These are phyloP conservation scores for Panaeolus papilionaceus DNA, from an alignment of 768 basidiomycete genomes.

Conservation along the genomic window DNA sequence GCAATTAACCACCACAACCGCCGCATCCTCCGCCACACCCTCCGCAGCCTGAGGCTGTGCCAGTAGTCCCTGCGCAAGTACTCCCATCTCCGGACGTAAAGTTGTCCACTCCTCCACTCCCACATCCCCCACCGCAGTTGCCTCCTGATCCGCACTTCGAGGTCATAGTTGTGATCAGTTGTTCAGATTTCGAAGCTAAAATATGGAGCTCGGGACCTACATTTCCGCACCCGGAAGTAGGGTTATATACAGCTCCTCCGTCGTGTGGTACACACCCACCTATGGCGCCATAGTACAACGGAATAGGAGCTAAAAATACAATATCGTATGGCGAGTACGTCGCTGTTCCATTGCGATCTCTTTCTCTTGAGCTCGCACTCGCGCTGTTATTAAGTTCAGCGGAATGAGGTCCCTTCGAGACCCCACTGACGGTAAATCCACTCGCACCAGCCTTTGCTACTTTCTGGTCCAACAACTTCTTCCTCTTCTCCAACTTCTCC, in stretches of 20 bases:
- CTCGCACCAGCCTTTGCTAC: slow-evolving; percentile 18
- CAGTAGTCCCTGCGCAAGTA: not conserved
- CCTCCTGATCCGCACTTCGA: slow-evolving; percentile 11
- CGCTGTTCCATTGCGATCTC: too few species aligned
- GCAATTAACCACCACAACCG: not conserved
- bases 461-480: slow-evolving; percentile 13
- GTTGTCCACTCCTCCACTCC: not conserved
- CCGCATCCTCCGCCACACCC: slow-evolving; percentile 3
- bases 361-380: too few species aligned
- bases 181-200: not conserved
- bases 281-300: slow-evolving; percentile 31
- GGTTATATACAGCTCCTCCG: slow-evolving; percentile 24
- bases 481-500: slow-evolving; percentile 12
- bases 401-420: too few species aligned
- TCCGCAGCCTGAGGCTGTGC: not conserved
- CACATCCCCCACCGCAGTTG: slow-evolving; percentile 18
- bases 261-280: slow-evolving; percentile 30
- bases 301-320: slow-evolving; percentile 46
- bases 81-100: not conserved
- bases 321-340: not conserved
- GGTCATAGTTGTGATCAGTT: not conserved
- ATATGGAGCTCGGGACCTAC: not conserved
- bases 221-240: not conserved
- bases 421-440: too few species aligned
- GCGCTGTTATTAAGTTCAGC: too few species aligned